Evolutionary conservation across 768 basidiomycete genomes (phyloP), one percentile per base, ranked within the genome.

Genomic region (Suillus luteus): DNA sequence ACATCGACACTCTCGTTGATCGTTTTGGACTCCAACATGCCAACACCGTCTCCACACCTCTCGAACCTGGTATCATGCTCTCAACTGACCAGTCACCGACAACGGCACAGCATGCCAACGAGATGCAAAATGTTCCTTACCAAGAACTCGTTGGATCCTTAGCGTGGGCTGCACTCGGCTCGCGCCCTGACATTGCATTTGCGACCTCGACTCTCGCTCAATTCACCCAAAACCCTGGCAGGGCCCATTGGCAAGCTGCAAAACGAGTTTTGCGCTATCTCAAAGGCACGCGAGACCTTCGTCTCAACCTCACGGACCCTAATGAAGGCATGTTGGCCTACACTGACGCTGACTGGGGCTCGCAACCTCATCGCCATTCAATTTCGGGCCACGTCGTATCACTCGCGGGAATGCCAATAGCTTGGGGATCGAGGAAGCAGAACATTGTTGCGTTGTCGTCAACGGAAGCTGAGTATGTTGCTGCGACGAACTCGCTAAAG

Each of bases 261-360:
- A 70, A 73, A 46, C 64, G 65, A 0, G 68, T 77, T 7, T 14
- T 78, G n/a, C n/a, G 55, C 5, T 77, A 78, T 61, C 69, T 78
- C 12, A 70, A 67, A 37, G 68, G 69, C 1, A 75, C 73, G 0
- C 44, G 35, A 9, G 43, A 72, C 58, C 48, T 60, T 19, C 35
- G 55, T n/a, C 22, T 65, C 72, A 9, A 60, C 22, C 11, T 62
- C 68, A 35, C 60, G 9, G 49, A 62, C 19, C 37, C 43, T 4
- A 40, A 62, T 22, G 60, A 71, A 37, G 52, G 51, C 35, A 33
- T 35, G 19, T 9, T 44, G 3, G 68, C 62, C 17, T 74, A 64
- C 60, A 61, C 54, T 3, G 75, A 76, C 66, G 69, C 75, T 6
- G 72, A 75, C 55, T 73, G 67, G 60, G 70, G 64, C 19, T 71